phyloP scores from a whole-genome alignment of 228 moss, liverwort and hornwort genomes.

The Sphagnum magellanicum region DNA sequence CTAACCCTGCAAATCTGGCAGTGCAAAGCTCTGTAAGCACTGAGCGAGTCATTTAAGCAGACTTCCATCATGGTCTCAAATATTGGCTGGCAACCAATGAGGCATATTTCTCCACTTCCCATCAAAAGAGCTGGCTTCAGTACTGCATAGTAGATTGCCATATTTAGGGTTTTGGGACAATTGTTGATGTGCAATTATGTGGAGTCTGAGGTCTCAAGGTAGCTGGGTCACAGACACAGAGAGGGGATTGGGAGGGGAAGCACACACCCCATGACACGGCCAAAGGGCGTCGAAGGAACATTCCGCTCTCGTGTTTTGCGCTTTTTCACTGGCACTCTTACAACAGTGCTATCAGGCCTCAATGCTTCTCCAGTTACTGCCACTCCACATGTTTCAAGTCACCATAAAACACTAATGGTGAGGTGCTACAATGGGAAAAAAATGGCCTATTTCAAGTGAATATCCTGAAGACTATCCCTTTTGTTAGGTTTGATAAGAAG shows the following conservation, averaged over 20 bases:
- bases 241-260: background rate
- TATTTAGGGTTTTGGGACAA: too few species aligned
- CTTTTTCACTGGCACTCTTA: conserved; percentile 49
- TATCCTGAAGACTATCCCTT: too few species aligned
- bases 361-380: conserved; percentile 4
- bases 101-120: background rate
- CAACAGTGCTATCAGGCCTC: conserved; percentile 7
- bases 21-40: conserved; percentile 16
- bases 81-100: background rate
- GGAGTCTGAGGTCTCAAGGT: background rate
- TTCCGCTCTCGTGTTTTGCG: conserved; percentile 73
- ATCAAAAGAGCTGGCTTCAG: background rate
- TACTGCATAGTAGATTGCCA: background rate
- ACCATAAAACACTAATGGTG: too few species aligned
- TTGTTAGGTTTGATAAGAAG: too few species aligned
- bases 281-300: conserved; percentile 85
- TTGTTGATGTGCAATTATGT: background rate
- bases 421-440: too few species aligned
- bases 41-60: background rate
- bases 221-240: background rate
- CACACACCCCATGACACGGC: conserved; percentile 79
- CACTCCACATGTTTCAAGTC: too few species aligned
- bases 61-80: background rate
- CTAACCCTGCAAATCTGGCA: conserved; percentile 98
- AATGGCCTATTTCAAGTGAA: too few species aligned